Conservation (phyloP, 2,329 filamentous ascomycete species). For the Neocatenulostroma microsporum region DNA sequence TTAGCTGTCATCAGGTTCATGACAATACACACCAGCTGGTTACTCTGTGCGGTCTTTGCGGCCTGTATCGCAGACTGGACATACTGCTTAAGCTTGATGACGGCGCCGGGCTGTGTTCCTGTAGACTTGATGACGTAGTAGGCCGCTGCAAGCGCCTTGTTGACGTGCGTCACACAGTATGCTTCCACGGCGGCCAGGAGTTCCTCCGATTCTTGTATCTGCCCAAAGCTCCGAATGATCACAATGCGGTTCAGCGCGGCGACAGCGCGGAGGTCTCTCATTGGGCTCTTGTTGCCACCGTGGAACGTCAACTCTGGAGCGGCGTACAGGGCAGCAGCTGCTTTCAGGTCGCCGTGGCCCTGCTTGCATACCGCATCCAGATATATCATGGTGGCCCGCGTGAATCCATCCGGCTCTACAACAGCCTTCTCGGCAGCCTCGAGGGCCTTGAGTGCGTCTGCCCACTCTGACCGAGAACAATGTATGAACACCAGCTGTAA, state of each 20-base stretch:
- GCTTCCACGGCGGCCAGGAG: conserved; percentile 60
- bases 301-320: conserved; percentile 51
- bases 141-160: conserved; percentile 67
- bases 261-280: conserved; percentile 39
- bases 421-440: conserved; percentile 42
- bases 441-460: conserved; percentile 52
- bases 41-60: conserved; percentile 63
- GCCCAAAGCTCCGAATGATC: conserved; percentile 35
- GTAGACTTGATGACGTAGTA: conserved; percentile 66
- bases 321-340: conserved; percentile 60
- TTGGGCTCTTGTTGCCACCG: conserved; percentile 19
- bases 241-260: conserved; percentile 43
- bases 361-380: conserved; percentile 69
- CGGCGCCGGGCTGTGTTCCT: conserved; percentile 54
- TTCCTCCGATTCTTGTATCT: conserved; percentile 43
- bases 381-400: conserved; percentile 49
- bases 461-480: conserved; percentile 64
- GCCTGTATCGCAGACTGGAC: conserved; percentile 65
- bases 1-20: conserved; percentile 77
- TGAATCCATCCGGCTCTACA: conserved; percentile 14
- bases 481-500: conserved; percentile 64
- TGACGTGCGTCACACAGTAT: conserved; percentile 61
- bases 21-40: conserved; percentile 72
- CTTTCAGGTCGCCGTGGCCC: conserved; percentile 63
- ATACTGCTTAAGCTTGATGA: conserved; percentile 70